These are phyloP conservation scores for Lachnellula cervina DNA, from an alignment of 2,329 filamentous ascomycete species.

Conservation along the genomic window DNA sequence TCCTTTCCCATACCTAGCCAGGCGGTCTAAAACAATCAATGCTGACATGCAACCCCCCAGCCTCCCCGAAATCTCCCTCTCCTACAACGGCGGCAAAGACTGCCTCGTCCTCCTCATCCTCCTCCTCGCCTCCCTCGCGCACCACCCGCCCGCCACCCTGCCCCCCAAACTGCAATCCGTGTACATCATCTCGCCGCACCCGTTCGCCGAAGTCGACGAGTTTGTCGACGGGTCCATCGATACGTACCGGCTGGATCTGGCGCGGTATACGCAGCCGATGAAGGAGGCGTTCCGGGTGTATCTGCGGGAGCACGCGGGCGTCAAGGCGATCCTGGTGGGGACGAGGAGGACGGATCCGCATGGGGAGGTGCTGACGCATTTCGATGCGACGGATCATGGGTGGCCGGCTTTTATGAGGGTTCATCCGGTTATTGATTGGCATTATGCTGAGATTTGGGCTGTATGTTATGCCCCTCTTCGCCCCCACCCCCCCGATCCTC, in stretches of 20 bases:
- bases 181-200: slow-evolving; percentile 81
- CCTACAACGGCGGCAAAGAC: slow-evolving; percentile 98
- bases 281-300: slow-evolving; percentile 76
- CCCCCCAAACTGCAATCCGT: slow-evolving; percentile 63
- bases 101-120: slow-evolving; percentile 89
- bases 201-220: slow-evolving; percentile 78
- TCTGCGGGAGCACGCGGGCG: slow-evolving; percentile 54
- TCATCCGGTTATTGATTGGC: slow-evolving; percentile 96
- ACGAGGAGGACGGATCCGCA: slow-evolving; percentile 91
- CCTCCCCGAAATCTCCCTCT: slow-evolving; percentile 74
- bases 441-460: slow-evolving; percentile 90
- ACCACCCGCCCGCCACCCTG: slow-evolving; percentile 25
- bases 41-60: slow-evolving; percentile 39
- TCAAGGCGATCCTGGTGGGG: slow-evolving; percentile 81
- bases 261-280: slow-evolving; percentile 74
- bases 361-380: slow-evolving; percentile 70
- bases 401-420: slow-evolving; percentile 93
- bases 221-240: slow-evolving; percentile 68
- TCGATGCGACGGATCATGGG: slow-evolving; percentile 79
- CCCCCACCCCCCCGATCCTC: too few species aligned
- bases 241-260: slow-evolving; percentile 70
- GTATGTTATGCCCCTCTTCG: slow-evolving; percentile 57
- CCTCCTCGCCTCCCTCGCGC: slow-evolving; percentile 38
- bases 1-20: neutral
- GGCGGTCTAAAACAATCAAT: too few species aligned